Base-by-base conservation (phyloP, 176 grass and related monocot species). In the Phoenix dactylifera region DNA sequence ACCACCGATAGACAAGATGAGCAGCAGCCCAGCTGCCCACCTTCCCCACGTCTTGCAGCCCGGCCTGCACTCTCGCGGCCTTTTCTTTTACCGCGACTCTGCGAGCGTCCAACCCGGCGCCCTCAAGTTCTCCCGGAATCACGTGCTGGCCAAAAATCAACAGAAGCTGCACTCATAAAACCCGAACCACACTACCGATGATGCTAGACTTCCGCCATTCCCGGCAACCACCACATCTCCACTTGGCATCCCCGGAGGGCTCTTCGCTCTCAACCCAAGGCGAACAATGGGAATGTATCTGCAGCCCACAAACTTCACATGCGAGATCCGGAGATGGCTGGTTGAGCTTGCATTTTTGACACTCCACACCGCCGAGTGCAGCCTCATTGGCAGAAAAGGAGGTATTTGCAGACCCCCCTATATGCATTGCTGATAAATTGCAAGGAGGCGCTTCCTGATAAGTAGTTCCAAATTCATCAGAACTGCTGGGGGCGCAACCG, bases 151-250 rank as follows among this genome's bases (percentile, higher is more conserved):
- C 26, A 6, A 30, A 6, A 30, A 30, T 30, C 5, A 6, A 30
- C 28, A 30, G 28, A 30, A 30, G 5, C 28, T 30, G 5, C 28
- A 30, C 6, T 30, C 28, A 30, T 30, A 4, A 30, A 6, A 4
- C 28, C 28, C 6, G 35, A 44, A 44, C 35, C 35, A 44, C 35
- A 44, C 35, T 3, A 9, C 35, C 35, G 12, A 44, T 44, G 10
- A 14, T 44, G 10, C 14, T 44, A 44, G 35, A 30, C 51, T 72
- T 80, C 48, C 65, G 69, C 76, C 69, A 80, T 29, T 86, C 82
- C 57, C 72, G 79, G 69, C 87, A 90, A 74, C 56, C 50, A 56
- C 87, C 82, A 74, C 87, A 90, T 16, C 72, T 90, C 87, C 87
- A 90, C 29, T 24, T 76, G 51, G 52, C 29, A 55, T 52, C 50